These are phyloP conservation scores for Pythium phragmitis DNA, from an alignment of 352 stramenopile genomes.

Conservation along the genomic window DNA sequence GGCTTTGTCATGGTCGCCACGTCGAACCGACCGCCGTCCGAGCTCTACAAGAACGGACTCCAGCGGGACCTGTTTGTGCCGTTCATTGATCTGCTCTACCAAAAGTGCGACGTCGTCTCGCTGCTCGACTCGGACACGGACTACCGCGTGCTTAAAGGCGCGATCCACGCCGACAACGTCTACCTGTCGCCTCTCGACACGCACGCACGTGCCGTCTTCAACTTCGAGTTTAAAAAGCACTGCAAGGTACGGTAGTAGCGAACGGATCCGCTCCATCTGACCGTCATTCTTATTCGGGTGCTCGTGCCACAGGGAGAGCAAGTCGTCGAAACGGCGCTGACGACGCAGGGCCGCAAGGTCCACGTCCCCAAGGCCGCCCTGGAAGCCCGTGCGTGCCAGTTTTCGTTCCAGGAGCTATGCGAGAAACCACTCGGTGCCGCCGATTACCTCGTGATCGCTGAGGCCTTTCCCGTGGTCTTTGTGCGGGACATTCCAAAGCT, in stretches of 20 bases:
- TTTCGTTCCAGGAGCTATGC: constrained; percentile 97
- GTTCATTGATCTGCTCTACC: constrained; percentile 93
- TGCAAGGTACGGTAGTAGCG: constrained; percentile 33
- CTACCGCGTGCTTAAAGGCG: constrained; percentile 77
- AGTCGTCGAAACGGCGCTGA: constrained; percentile 46
- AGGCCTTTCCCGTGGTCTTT: constrained; percentile 86
- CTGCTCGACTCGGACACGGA: constrained; percentile 77
- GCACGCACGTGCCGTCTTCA: constrained; percentile 51
- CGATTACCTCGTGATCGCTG: constrained; percentile 94
- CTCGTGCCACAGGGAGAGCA: constrained; percentile 33
- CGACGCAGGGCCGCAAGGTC: constrained; percentile 70
- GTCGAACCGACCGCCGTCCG: constrained; percentile 91
- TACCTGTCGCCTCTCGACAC: constrained; percentile 61
- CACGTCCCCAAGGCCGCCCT: constrained; percentile 57
- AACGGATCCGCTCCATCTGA: neutral
- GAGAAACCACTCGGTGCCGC: constrained; percentile 89
- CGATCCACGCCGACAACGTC: constrained; percentile 61
- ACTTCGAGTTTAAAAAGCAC: constrained; percentile 64
- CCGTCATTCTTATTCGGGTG: neutral
- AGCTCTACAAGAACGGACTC: constrained; percentile 96
- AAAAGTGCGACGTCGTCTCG: constrained; percentile 85
- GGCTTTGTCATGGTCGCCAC: constrained; percentile 96
- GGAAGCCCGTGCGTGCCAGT: constrained; percentile 65
- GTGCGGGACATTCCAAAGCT: constrained; percentile 91
- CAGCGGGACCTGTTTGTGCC: constrained; percentile 96